Evolutionary conservation across 495 filamentous ascomycete species (phyloP), one percentile per base, ranked within the genome.

Genomic region (Daldinia concentrica): DNA sequence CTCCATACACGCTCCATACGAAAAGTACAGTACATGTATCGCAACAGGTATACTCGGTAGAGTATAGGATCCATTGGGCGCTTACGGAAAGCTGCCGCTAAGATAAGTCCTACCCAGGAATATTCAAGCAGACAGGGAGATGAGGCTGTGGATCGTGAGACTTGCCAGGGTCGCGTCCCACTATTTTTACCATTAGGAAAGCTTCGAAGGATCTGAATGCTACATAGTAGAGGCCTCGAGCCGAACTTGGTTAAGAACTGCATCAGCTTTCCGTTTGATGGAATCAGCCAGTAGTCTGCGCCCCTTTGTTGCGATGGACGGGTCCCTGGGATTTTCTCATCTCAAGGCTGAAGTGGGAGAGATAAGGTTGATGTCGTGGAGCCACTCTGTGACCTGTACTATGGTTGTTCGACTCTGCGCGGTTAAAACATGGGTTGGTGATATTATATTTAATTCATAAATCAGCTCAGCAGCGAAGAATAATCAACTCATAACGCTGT

Each of bases 131-230:
- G 14, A 51, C 19, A 27, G 57, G 61, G 70, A 73, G 56, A 69
- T 69, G 70, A 68, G 60, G 70, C 62, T 62, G 60, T 68, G 55
- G 64, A 72, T 72, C 45, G 69, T 57, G 59, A 51, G 64, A 72
- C 70, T 17, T 36, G 41, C 36, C 48, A 45, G 69, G 58, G 50
- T 48, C 7, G 9, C 7, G 43, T 24, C 19, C 43, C 43, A 48
- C 43, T 48, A 24, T 22, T 48, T 48, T 24, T 48, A 45, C 41
- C 27, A 29, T 54, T 30, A 54, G 17, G 11, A 54, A 30, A 9
- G 51, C 43, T 54, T 27, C 14, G 51, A 29, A 30, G 51, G 51
- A 54, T 30, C 51, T 29, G 12, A 58, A 76, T 76, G 68, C 74
- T 67, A n/a, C n/a, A n/a, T n/a, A n/a, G n/a, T n/a, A 50, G 63